phyloP scores from a whole-genome alignment of 495 filamentous ascomycete species.

The Staphylotrichum tortipilum region DNA sequence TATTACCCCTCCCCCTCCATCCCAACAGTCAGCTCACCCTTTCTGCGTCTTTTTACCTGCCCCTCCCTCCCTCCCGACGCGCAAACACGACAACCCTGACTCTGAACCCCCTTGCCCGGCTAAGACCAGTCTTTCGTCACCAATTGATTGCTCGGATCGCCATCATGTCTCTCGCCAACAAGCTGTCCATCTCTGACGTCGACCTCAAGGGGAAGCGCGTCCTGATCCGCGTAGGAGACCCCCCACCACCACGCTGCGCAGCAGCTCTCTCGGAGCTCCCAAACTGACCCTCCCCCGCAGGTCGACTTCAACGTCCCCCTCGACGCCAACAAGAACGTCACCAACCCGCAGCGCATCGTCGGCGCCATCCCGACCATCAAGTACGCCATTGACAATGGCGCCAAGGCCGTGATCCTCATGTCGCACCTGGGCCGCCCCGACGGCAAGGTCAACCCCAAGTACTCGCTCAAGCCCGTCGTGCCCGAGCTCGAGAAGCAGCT shows the following conservation, averaged over 20 bases:
- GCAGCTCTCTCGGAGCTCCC: too few relatives aligned
- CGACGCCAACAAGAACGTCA: constrained; percentile 81
- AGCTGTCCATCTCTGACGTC: constrained; percentile 90
- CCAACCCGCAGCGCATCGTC: constrained; percentile 96
- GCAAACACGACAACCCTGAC: not conserved
- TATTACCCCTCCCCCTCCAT: constrained; percentile 24
- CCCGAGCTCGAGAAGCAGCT: constrained; percentile 87
- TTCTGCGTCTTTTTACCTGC: constrained; percentile 22
- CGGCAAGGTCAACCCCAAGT: constrained; percentile 82
- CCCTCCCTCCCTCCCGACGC: not conserved
- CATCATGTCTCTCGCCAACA: constrained; percentile 96
- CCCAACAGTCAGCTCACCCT: constrained; percentile 13
- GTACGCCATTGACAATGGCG: constrained; percentile 87
- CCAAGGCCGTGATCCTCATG: constrained; percentile 95
- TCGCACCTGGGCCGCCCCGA: constrained; percentile 96
- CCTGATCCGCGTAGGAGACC: constrained; percentile 75
- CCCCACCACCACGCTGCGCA: not conserved
- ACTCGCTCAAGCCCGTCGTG: constrained; percentile 86
- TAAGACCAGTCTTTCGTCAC: not conserved
- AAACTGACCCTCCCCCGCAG: constrained; percentile 37
- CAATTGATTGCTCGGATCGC: constrained; percentile 11
- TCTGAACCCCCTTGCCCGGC: not conserved
- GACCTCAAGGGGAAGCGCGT: constrained; percentile 98
- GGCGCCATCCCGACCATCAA: constrained; percentile 97
- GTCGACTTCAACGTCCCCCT: constrained; percentile 99